phyloP scores from a whole-genome alignment of 1,284 basidiomycete genomes.

The Cutaneotrichosporon daszewskae region DNA sequence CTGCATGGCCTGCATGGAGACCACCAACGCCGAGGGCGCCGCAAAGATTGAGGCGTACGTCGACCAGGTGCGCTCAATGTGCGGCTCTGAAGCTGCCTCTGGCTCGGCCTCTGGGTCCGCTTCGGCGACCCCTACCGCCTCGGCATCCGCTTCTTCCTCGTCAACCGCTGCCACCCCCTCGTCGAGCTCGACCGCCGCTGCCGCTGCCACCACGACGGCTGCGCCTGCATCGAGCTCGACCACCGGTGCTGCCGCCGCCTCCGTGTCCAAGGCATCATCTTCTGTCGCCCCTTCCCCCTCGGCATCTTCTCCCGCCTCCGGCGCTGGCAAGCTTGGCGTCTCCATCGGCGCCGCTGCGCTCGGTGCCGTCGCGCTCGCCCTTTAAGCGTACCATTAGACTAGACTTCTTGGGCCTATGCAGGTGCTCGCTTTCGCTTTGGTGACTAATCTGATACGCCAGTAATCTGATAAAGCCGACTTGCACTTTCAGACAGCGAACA shows the following conservation, averaged over 20 bases:
- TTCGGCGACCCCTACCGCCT: not conserved
- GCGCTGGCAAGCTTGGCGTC: conserved; percentile 5
- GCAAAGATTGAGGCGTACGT: conserved; percentile 5
- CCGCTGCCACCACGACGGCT: not conserved
- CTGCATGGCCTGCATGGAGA: conserved; percentile 13
- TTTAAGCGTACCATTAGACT: no score
- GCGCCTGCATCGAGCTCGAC: not conserved
- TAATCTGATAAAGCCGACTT: no score
- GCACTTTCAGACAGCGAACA: no score
- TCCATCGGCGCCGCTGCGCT: conserved; percentile 6
- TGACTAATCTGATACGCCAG: no score
- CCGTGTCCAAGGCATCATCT: no score
- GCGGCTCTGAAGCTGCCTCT: conserved; percentile 6
- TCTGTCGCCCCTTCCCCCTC: not conserved
- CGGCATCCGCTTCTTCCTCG: not conserved
- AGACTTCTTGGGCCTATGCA: no score
- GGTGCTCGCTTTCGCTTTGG: no score
- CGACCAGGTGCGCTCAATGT: conserved; percentile 10
- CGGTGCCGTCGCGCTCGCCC: conserved; percentile 3
- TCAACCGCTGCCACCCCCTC: not conserved
- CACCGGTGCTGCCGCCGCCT: not conserved
- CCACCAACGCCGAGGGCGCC: conserved; percentile 8
- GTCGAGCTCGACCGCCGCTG: not conserved
- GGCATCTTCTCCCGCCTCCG: not conserved
- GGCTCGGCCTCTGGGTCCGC: not conserved